phyloP scores from a whole-genome alignment of 768 basidiomycete species.

The Dentipellis sp. region DNA sequence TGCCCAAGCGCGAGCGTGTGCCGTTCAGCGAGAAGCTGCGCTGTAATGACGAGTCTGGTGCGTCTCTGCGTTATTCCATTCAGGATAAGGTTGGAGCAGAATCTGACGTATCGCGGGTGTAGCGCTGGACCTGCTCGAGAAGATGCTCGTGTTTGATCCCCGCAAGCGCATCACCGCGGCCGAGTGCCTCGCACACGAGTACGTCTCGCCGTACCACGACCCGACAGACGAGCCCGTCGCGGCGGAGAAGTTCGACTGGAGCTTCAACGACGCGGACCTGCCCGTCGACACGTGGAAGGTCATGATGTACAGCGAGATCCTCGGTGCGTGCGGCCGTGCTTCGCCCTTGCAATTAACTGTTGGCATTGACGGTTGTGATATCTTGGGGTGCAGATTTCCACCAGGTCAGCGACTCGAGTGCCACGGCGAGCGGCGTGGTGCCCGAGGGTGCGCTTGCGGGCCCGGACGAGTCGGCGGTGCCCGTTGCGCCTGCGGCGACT shows the following conservation, averaged over 20 bases:
- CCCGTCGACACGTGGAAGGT: conserved; percentile 99
- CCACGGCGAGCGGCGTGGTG: conserved; percentile 22
- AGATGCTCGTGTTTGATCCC: conserved; percentile 99
- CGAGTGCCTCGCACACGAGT: conserved; percentile 83
- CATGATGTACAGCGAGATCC: conserved; percentile 99
- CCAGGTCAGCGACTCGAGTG: conserved; percentile 53
- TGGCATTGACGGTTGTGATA: background rate
- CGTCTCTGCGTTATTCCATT: conserved; percentile 18
- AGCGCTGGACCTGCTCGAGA: conserved; percentile 95
- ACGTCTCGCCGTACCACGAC: conserved; percentile 96
- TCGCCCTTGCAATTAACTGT: background rate
- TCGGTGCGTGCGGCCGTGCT: conserved; percentile 46
- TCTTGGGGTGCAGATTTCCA: conserved; percentile 54
- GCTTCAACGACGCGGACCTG: conserved; percentile 97
- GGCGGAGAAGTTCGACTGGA: conserved; percentile 95
- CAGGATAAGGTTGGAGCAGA: background rate
- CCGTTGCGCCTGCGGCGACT: background rate
- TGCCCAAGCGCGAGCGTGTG: conserved; percentile 92
- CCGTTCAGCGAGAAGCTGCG: conserved; percentile 92
- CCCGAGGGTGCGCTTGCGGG: conserved; percentile 66
- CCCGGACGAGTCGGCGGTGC: conserved; percentile 32
- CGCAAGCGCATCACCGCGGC: conserved; percentile 93
- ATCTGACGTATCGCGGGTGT: background rate
- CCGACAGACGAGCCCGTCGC: conserved; percentile 96
- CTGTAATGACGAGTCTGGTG: conserved; percentile 79